Evolutionary conservation across 768 basidiomycete genomes (phyloP), one percentile per base, ranked within the genome.

Genomic region (Boletellus ananas): DNA sequence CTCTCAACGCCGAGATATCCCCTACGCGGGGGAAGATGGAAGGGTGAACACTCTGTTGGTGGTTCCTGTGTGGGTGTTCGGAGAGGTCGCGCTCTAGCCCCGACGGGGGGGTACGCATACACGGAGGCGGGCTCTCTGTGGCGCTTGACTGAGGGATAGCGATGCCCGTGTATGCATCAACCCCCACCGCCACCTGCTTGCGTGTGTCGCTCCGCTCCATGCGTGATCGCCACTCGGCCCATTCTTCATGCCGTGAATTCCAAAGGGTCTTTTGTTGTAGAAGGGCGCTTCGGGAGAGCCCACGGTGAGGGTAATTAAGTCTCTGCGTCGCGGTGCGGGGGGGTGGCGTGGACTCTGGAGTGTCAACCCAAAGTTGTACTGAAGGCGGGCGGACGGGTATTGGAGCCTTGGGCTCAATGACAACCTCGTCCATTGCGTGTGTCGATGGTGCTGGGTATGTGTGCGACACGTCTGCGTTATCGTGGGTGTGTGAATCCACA

Each of bases 231-330:
- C 72, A 72, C 35, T 70, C 73, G 21, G 68, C 64, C 77, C 77
- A 81, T 44, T 75, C 72, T 42, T 78, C 79, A 49, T 79, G 75
- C 17, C 82, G 79, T 6, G 72, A 61, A 34, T 71, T 68, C 85
- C 85, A 87, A 56, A 87, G 75, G 63, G 69, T 78, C 60, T 84
- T 87, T 55, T 79, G 65, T 57, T 84, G 77, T 13, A 73, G 67
- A 33, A 87, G 73, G 2, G 80, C 79, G 51, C 76, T 78, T 16
- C 78, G 77, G 12, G 85, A 87, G 54, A 81, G 74, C 2, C 85
- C 85, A 58, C 79, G 85, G 52, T 87, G 74, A 6, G 62, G 59
- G 55, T 80, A 80, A 29, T 66, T 59, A 53, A 77, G 77, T 23
- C 76, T 75, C 58, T 67, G 66, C 47, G 45, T 33, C 37, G 62